Evolutionary conservation across 805 yeast genomes (phyloP), one percentile per base, ranked within the genome.

Genomic region (Maudiozyma serrabonitensis): DNA sequence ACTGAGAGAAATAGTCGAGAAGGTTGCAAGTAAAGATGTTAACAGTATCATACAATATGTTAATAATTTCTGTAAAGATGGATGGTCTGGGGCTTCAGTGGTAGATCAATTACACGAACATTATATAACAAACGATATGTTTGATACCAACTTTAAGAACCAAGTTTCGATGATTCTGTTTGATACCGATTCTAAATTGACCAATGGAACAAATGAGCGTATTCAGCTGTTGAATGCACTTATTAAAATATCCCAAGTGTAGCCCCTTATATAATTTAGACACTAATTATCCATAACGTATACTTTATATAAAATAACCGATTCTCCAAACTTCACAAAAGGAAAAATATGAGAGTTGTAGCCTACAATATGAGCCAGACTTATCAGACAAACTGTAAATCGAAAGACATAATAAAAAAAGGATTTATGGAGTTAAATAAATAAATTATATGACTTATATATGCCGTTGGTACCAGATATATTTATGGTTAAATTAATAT

Each of bases 121-220:
- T 50, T 72, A 87, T 52, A 72, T 86, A 38, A 65, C 79, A 48
- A 79, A 78, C 56, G 85, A 80, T 51, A 54, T 67, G 2, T 63
- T 76, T 31, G 59, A 71, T 5, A 70, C 82, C 1, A 55, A 59
- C 1, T 79, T 80, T 52, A 93, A 91, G 62, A 85, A 81, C 60
- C 59, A 67, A 43, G 76, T 88, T 11, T 76, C 96, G 0, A 67
- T 73, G 60, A 67, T 80, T 6, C 66, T 93, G 25, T 87, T 89
- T 57, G 84, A 81, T 41, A 75, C 87, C 0, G 98, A 91, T 64
- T 76, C 79, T 46, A 76, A 81, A 47, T 71, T 91, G 48, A 76
- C 81, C 48, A 87, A 81, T 60, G 99, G 99, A 15, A 79, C 95
- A 4, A 95, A 89, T 59, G 99, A 91, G 63, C 87, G 85, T 51